phyloP scores from a whole-genome alignment of 2,329 filamentous ascomycete species.

The Teratosphaeria viscida region DNA sequence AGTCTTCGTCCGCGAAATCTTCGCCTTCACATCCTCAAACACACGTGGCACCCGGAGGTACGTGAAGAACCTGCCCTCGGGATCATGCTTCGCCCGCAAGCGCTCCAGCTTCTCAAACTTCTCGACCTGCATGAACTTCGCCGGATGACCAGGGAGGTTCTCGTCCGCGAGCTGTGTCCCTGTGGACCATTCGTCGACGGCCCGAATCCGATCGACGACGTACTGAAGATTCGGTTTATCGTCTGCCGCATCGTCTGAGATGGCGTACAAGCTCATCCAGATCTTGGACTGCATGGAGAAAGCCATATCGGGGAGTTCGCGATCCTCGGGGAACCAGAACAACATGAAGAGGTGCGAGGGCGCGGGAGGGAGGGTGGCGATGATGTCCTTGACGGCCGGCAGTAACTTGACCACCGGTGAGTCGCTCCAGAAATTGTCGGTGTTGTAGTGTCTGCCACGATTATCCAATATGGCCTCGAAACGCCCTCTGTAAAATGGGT shows the following conservation, averaged over 20 bases:
- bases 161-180: constrained; percentile 47
- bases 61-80: constrained; percentile 32
- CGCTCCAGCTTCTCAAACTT: constrained; percentile 33
- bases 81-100: constrained; percentile 36
- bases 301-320: constrained; percentile 41
- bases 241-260: constrained; percentile 40
- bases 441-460: constrained; percentile 42
- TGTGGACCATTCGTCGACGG: constrained; percentile 31
- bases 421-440: constrained; percentile 37
- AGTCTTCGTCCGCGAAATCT: neutral
- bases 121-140: constrained; percentile 40
- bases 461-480: constrained; percentile 37
- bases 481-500: neutral
- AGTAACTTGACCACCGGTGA: constrained; percentile 34
- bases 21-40: neutral
- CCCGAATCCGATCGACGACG: constrained; percentile 28
- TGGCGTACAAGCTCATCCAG: constrained; percentile 45
- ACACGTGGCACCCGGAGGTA: constrained; percentile 26
- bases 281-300: constrained; percentile 46
- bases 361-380: neutral
- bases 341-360: constrained; percentile 30
- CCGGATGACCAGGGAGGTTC: constrained; percentile 40
- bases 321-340: constrained; percentile 44
- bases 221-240: constrained; percentile 36
- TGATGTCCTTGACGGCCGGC: constrained; percentile 38